Percentiles rank a stretch among this genome's conserved stretches.
Evolutionary conservation across 192 early-diverging fungal genomes (phyloP).

Genomic region (Coemansia sp.): DNA sequence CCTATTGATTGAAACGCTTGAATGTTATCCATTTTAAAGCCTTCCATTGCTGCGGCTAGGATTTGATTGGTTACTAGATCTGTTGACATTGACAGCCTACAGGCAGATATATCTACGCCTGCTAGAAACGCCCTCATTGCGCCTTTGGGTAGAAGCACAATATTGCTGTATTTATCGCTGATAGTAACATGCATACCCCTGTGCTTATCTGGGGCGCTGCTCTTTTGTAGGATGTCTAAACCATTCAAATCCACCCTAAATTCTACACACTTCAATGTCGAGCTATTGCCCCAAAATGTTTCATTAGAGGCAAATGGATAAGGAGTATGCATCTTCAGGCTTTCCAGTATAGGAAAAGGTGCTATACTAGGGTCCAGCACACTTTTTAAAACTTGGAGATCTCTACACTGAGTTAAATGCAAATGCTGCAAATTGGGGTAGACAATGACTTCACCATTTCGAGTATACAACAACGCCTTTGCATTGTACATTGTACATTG

Average conservation of each 20-base stretch:
- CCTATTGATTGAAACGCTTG: neutral
- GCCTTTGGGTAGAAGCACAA: neutral
- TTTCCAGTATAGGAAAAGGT: neutral
- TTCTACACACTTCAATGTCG: neutral
- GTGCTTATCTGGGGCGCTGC: neutral
- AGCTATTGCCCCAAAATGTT: constrained; percentile 7
- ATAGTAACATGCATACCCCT: neutral
- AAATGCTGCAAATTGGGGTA: constrained; percentile 5
- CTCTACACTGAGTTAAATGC: neutral
- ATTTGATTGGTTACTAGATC: neutral
- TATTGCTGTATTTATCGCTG: neutral
- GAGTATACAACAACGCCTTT: neutral
- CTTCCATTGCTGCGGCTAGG: neutral
- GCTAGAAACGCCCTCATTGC: neutral
- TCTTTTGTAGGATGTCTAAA: neutral
- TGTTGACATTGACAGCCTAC: neutral
- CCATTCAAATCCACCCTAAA: neutral
- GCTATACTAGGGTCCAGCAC: neutral
- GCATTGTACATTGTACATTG: neutral
- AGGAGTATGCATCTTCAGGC: neutral
- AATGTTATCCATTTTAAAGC: neutral
- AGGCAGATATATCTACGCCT: too few species aligned
- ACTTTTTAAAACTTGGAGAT: neutral
- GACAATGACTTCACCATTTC: neutral
- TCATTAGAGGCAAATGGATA: constrained; percentile 10